Base-by-base conservation (phyloP, 805 yeast genomes). In the Groenewaldozyma tartarivorans region DNA sequence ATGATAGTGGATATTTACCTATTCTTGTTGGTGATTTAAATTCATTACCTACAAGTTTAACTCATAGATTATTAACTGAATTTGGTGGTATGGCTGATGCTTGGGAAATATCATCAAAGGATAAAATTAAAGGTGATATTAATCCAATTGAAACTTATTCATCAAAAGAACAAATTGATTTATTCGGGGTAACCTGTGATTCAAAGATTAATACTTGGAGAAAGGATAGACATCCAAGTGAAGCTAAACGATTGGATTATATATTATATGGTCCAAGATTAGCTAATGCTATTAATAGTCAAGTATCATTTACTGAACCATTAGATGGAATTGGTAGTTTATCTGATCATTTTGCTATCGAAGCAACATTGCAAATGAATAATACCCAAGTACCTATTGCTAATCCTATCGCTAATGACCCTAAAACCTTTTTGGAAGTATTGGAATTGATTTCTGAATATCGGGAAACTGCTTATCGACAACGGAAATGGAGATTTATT, bases 1-100 rank as follows among this genome's bases (percentile, higher is more conserved):
- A 69, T 35, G 68, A 66, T 41, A 81, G 90, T 0, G 95, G 96
- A 0, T 81, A 85, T 57, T 81, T 88, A 1, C 90, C 84, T 0
- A 72, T 92, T 22, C 77, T 87, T 40, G 96, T 88, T 24, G 98
- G 98, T 2, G 98, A 92, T 61, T 70, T 92, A 55, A 92, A 92
- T 57, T 82, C 92, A 3, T 71, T 78, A 47, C 96, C 97, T 0
- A 92, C 83, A 0, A 79, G 94, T 2, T 65, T 90, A 42, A 94
- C 94, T 1, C 78, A 84, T 57, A 72, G 74, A 45, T 71, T 92
- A 30, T 69, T 90, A 46, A 80, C 86, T 3, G 53, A 66, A 27
- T 79, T 79, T 42, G 84, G 88, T 0, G 76, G 77, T 0, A 63
- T 90, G 17, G 61, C 64, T 3, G 97, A 90, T 52, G 80, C 92